Conservation (phyloP, 1,284 basidiomycete species). For the Ganoderma lingzhi region DNA sequence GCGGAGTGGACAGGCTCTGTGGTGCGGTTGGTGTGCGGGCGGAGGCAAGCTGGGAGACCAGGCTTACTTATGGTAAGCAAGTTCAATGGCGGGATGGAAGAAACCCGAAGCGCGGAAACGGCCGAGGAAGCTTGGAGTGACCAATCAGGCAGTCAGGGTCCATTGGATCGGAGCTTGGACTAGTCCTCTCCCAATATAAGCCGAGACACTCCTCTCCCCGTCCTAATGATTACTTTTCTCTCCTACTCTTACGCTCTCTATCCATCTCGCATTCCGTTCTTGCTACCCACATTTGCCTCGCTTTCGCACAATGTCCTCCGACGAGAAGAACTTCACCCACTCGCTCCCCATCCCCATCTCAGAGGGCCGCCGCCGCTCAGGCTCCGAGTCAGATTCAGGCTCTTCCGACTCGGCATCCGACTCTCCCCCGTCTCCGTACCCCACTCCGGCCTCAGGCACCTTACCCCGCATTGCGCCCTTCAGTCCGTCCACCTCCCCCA, state of each 20-base stretch:
- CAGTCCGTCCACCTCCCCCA: conserved; percentile 69
- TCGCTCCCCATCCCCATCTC: conserved; percentile 73
- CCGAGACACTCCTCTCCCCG: conserved; percentile 7
- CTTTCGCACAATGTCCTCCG: conserved; percentile 31
- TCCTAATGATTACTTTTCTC: conserved; percentile 10
- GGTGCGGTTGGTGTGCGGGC: neutral
- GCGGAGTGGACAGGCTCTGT: conserved; percentile 12
- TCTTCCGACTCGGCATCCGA: conserved; percentile 49
- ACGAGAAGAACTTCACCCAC: conserved; percentile 44
- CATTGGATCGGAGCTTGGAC: conserved; percentile 32
- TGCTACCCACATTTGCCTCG: conserved; percentile 11
- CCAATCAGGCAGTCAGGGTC: conserved; percentile 23
- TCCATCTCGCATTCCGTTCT: neutral
- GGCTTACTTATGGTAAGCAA: neutral
- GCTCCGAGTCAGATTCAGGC: conserved; percentile 59
- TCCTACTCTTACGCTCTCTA: conserved; percentile 18
- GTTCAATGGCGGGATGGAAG: neutral
- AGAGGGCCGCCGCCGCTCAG: conserved; percentile 49
- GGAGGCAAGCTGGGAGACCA: neutral
- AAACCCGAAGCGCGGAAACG: conserved; percentile 8
- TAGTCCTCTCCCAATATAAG: conserved; percentile 23
- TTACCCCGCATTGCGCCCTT: conserved; percentile 55
- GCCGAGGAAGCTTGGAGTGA: conserved; percentile 25
- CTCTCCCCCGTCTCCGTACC: conserved; percentile 55
- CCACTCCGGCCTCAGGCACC: conserved; percentile 52